Evolutionary conservation across 108 stramenopile species (phyloP).

Genomic region (Mayamaea pseudoterrestris): DNA sequence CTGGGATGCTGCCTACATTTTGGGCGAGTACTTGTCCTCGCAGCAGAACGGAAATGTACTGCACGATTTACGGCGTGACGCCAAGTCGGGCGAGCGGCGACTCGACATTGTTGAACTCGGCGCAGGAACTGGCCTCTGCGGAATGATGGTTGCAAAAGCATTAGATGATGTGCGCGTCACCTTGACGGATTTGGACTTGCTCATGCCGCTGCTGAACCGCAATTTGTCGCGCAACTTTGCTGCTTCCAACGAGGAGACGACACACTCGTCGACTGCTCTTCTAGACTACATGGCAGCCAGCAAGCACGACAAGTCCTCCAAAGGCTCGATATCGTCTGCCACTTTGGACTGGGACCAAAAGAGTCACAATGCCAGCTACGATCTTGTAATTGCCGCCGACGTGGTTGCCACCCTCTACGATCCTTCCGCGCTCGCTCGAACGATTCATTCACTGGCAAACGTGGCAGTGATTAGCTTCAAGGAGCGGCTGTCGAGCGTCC

Average conservation of each 20-base stretch:
- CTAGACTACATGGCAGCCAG: neutral
- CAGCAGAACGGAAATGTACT: conserved; percentile 11
- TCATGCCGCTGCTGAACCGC: conserved; percentile 37
- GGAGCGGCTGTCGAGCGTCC: conserved; percentile 36
- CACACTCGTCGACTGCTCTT: neutral
- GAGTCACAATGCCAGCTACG: conserved; percentile 29
- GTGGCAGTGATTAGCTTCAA: conserved; percentile 48
- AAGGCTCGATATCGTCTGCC: conserved; percentile 20
- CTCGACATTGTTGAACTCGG: conserved; percentile 54
- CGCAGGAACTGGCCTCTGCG: conserved; percentile 65
- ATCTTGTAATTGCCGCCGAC: conserved; percentile 69
- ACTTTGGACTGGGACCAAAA: conserved; percentile 35
- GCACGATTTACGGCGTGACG: neutral
- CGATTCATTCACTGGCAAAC: conserved; percentile 44
- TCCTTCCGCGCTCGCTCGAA: conserved; percentile 46
- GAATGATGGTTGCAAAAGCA: conserved; percentile 45
- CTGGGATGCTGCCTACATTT: conserved; percentile 72
- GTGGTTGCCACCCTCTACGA: conserved; percentile 70
- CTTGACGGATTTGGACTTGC: conserved; percentile 57
- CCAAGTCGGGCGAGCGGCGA: neutral
- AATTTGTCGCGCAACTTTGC: conserved; percentile 33
- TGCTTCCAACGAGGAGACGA: neutral
- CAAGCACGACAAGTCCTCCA: conserved; percentile 8
- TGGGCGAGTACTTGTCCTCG: conserved; percentile 52
- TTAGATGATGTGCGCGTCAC: conserved; percentile 25